Conservation (phyloP, 2,329 filamentous ascomycete species). For the Emmonsiellopsis sp. region DNA sequence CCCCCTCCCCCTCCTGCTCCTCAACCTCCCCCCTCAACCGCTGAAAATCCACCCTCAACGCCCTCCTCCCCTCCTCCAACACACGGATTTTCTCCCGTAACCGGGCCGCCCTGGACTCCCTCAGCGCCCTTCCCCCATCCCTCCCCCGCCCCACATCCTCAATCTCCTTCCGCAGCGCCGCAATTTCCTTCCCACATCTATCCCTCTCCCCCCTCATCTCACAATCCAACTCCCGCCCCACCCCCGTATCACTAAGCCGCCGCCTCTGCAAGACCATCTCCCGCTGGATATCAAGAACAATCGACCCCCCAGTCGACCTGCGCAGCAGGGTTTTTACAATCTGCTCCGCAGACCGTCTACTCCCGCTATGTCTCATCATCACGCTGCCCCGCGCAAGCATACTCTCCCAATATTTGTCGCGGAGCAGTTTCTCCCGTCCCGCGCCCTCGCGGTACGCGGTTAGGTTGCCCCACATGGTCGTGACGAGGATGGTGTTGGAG, state of each 20-base stretch:
- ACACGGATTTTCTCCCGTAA: background rate
- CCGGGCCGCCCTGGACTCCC: background rate
- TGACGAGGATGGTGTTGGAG: conserved; percentile 5
- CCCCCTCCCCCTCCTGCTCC: background rate
- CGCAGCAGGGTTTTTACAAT: background rate
- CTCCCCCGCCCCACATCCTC: background rate
- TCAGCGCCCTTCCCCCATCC: background rate
- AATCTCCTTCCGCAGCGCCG: background rate
- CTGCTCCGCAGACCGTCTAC: background rate
- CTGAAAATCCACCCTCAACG: background rate
- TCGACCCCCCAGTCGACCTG: background rate
- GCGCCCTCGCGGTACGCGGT: background rate
- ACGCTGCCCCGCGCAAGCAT: background rate
- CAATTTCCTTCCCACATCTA: background rate
- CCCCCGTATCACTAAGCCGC: background rate
- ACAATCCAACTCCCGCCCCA: background rate
- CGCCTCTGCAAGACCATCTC: background rate
- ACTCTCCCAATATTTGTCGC: background rate
- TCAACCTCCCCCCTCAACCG: background rate
- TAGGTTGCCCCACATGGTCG: conserved; percentile 8
- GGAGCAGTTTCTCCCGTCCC: background rate
- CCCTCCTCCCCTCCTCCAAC: background rate
- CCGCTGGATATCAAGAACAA: background rate
- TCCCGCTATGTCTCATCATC: background rate
- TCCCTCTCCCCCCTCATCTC: background rate